Conservation (phyloP, 306 rosid species). For the Ceratonia siliqua region DNA sequence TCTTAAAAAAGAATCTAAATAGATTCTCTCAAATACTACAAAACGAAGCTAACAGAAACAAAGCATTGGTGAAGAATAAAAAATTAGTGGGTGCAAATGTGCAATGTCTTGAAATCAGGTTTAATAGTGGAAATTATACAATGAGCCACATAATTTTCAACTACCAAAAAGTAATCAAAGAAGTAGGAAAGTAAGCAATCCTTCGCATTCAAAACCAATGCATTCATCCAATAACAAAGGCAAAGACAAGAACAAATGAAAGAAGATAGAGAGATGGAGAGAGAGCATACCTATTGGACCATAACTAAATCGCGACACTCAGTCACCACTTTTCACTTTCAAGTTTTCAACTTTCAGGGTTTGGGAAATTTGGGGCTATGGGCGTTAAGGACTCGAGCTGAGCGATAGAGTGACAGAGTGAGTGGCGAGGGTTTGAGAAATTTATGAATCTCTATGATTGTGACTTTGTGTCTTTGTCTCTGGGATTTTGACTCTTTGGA, state of each 20-base stretch:
- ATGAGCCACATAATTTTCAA: background rate
- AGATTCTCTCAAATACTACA: background rate
- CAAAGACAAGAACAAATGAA: too few species aligned
- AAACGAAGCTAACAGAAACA: background rate
- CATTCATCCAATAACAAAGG: background rate
- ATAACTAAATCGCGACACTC: background rate
- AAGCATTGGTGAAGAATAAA: background rate
- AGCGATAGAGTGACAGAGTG: too few species aligned
- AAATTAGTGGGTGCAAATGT: conserved; percentile 11
- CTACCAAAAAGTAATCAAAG: background rate
- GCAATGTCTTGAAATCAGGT: background rate
- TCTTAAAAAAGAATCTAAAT: background rate
- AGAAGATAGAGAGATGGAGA: background rate
- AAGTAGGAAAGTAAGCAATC: background rate
- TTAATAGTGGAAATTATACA: background rate
- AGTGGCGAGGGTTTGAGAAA: too few species aligned
- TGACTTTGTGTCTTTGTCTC: too few species aligned
- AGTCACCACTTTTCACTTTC: too few species aligned
- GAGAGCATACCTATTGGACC: conserved; percentile 34
- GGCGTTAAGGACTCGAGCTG: too few species aligned
- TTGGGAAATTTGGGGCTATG: too few species aligned
- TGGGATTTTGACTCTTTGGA: too few species aligned
- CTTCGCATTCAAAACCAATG: background rate
- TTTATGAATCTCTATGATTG: too few species aligned
- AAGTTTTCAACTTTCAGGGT: too few species aligned